phyloP scores from a whole-genome alignment of 208 protist genomes.

The Pavlovales sp. region DNA sequence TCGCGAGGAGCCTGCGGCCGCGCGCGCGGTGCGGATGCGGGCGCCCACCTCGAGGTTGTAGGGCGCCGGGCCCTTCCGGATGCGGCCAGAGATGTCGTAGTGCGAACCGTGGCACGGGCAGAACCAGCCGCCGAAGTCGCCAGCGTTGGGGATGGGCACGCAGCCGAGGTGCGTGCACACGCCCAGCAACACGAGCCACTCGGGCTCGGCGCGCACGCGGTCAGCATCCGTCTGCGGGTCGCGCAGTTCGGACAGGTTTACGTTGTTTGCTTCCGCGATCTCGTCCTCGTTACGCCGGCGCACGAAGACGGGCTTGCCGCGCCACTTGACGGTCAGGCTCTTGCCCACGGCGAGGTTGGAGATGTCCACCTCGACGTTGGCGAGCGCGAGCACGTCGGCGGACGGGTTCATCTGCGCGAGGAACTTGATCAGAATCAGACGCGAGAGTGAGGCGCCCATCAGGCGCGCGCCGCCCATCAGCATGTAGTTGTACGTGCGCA shows the following conservation, averaged over 20 bases:
- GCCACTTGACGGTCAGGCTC: slow-evolving; percentile 92
- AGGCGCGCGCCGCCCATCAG: slow-evolving; percentile 55
- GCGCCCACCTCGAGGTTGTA: slow-evolving; percentile 89
- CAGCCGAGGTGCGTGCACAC: slow-evolving; percentile 99
- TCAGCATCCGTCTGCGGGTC: slow-evolving; percentile 87
- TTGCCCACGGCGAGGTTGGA: slow-evolving; percentile 71
- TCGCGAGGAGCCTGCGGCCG: not conserved
- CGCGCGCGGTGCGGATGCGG: no score
- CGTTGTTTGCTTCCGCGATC: slow-evolving; percentile 73
- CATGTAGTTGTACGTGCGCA: slow-evolving; percentile 63
- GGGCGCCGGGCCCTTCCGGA: slow-evolving; percentile 94
- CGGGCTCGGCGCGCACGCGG: slow-evolving; percentile 72
- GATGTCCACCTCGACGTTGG: slow-evolving; percentile 94
- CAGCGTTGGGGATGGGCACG: slow-evolving; percentile 90
- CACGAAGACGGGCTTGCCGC: slow-evolving; percentile 97
- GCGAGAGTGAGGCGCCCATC: slow-evolving; percentile 50
- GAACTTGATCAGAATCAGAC: slow-evolving; percentile 63
- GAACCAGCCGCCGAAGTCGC: slow-evolving; percentile 86
- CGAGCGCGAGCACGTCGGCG: slow-evolving; percentile 82
- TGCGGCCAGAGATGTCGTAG: slow-evolving; percentile 95
- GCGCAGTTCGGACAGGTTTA: slow-evolving; percentile 75
- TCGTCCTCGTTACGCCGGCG: slow-evolving; percentile 86
- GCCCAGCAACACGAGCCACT: slow-evolving; percentile 90
- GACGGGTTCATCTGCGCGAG: slow-evolving; percentile 66
- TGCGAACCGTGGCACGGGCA: slow-evolving; percentile 95